phyloP scores from a whole-genome alignment of 169 alveolate genomes.

The Plasmodium falciparum region DNA sequence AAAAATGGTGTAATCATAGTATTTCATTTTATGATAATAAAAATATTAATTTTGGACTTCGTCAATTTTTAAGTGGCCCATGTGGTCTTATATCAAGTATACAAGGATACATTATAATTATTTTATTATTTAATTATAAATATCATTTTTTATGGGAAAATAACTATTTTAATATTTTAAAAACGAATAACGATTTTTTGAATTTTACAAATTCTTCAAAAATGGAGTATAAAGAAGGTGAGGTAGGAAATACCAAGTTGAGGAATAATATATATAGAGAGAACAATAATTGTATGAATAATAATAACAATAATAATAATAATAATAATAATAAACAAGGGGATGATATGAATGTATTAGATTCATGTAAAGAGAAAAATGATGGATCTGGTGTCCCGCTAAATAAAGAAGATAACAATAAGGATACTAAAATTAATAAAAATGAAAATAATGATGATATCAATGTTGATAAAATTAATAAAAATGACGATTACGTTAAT shows the following conservation, averaged over 20 bases:
- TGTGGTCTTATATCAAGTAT: conserved; percentile 84
- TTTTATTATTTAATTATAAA: conserved; percentile 79
- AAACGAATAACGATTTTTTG: conserved; percentile 64
- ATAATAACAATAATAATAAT: neutral
- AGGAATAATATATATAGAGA: no score
- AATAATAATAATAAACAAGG: neutral
- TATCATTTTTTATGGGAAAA: conserved; percentile 75
- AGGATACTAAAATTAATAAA: neutral
- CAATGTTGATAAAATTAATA: neutral
- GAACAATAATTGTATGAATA: neutral
- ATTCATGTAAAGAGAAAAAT: neutral
- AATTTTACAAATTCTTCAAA: conserved; percentile 21
- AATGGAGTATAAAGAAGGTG: neutral
- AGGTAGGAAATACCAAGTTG: neutral
- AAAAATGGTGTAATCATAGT: conserved; percentile 81
- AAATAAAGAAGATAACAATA: neutral
- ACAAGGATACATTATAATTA: conserved; percentile 80
- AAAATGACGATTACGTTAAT: neutral
- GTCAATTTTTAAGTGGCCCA: conserved; percentile 80
- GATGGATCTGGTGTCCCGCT: neutral
- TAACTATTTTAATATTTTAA: conserved; percentile 54
- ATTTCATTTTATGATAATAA: conserved; percentile 75
- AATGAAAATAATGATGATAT: neutral
- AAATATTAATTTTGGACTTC: conserved; percentile 80
- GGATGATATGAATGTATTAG: neutral